phyloP scores from a whole-genome alignment of 2,329 filamentous ascomycete species.

The Diatrype stigma region DNA sequence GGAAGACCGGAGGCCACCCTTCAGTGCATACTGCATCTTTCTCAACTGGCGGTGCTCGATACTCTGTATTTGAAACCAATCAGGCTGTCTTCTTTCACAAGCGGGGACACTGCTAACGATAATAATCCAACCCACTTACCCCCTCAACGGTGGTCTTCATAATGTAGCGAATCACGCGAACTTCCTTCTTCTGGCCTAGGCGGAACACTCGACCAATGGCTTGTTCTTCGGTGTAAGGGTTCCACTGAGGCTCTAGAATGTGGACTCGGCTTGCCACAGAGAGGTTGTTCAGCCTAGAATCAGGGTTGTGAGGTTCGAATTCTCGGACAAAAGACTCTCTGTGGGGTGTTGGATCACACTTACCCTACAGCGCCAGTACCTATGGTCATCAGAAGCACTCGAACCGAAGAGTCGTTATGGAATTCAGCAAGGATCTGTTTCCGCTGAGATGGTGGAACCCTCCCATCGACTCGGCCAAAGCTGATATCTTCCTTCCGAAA shows the following conservation, averaged over 20 bases:
- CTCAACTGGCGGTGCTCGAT: slow-evolving; percentile 8
- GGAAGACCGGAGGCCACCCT: slow-evolving; percentile 6
- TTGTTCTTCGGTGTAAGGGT: slow-evolving; percentile 27
- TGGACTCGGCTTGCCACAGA: slow-evolving; percentile 25
- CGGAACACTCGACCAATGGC: slow-evolving; percentile 23
- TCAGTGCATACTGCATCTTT: slow-evolving; percentile 7
- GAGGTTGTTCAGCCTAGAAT: slow-evolving; percentile 19
- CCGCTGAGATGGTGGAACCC: slow-evolving; percentile 14
- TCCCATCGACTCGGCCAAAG: slow-evolving; percentile 25
- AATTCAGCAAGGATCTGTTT: slow-evolving; percentile 20
- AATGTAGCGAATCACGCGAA: slow-evolving; percentile 23
- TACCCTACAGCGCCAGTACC: slow-evolving; percentile 30
- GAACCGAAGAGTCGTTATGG: slow-evolving; percentile 14
- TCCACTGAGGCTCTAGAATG: slow-evolving; percentile 29
- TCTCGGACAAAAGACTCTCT: not conserved
- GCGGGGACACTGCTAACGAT: too few relatives aligned
- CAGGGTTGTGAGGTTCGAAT: not conserved
- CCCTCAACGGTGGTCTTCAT: slow-evolving; percentile 24
- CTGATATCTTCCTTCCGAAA: slow-evolving; percentile 17
- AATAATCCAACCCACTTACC: slow-evolving; percentile 7
- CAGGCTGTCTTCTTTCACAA: too few relatives aligned
- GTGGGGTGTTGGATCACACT: slow-evolving; percentile 1
- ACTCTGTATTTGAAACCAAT: too few relatives aligned
- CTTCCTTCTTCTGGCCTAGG: slow-evolving; percentile 22
- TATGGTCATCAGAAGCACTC: slow-evolving; percentile 27